phyloP scores from a whole-genome alignment of 164 flowering plant genomes.

The Chimonanthus salicifolius region DNA sequence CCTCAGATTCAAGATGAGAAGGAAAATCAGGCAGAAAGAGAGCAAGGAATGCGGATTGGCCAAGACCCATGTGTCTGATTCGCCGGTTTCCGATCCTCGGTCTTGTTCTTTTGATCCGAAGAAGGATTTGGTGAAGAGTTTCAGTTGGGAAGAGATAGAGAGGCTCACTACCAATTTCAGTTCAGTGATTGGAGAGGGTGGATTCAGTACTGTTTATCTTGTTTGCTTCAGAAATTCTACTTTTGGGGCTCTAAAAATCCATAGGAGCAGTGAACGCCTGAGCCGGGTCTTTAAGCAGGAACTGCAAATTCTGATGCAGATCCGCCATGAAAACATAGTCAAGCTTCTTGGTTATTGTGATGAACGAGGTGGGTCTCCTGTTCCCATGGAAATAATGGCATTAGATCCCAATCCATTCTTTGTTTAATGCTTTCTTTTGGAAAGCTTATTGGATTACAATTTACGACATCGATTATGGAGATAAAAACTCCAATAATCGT shows the following conservation, averaged over 20 bases:
- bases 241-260: conserved; percentile 52
- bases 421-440: no score
- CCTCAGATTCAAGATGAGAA: conserved; percentile 11
- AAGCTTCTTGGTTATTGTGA: conserved; percentile 60
- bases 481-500: not conserved
- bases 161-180: conserved; percentile 34
- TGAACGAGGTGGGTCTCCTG: conserved; percentile 30
- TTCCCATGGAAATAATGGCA: not conserved
- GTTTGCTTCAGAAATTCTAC: conserved; percentile 28
- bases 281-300: conserved; percentile 50
- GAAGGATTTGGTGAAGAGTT: conserved; percentile 22
- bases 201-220: conserved; percentile 65
- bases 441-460: not conserved
- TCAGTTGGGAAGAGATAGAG: conserved; percentile 49
- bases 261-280: conserved; percentile 46
- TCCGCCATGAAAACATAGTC: conserved; percentile 52
- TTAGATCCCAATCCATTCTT: no score
- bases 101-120: not conserved
- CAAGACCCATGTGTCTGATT: conserved; percentile 7
- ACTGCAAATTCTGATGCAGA: conserved; percentile 37
- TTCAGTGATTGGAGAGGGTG: conserved; percentile 56
- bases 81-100: not conserved
- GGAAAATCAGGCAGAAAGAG: conserved; percentile 14
- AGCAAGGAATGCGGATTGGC: conserved; percentile 6
- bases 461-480: not conserved